Evolutionary conservation across 176 grass and related monocot genomes (phyloP).

Genomic region (Musa itinerans): DNA sequence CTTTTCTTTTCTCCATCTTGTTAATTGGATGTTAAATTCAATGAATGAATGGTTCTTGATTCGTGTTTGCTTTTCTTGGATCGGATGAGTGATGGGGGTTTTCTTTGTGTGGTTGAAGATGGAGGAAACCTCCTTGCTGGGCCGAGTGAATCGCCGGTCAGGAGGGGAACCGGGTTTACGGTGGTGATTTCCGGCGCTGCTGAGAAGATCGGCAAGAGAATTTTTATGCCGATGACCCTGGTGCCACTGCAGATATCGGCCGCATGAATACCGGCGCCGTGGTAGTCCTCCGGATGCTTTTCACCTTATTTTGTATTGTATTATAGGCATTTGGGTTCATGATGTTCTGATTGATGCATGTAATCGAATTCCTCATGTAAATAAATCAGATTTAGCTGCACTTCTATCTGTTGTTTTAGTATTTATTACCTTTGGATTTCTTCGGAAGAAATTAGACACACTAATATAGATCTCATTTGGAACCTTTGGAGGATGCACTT

Average conservation of each 20-base stretch:
- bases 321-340: neutral
- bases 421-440: neutral
- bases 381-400: too few species aligned
- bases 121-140: conserved; percentile 31
- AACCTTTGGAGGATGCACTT: conserved; percentile 69
- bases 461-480: neutral
- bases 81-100: conserved; percentile 12
- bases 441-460: neutral
- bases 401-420: neutral
- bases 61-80: neutral
- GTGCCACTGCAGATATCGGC: conserved; percentile 84
- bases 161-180: conserved; percentile 85
- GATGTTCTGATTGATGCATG: neutral
- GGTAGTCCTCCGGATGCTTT: conserved; percentile 24
- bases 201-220: conserved; percentile 72
- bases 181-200: conserved; percentile 74
- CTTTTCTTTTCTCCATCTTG: neutral
- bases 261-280: conserved; percentile 90
- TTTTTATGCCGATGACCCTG: conserved; percentile 84
- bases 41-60: neutral
- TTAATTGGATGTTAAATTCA: neutral
- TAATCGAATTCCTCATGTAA: neutral
- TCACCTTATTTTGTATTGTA: neutral
- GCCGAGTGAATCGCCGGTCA: conserved; percentile 50
- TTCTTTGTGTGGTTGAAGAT: conserved; percentile 29